Conservation (phyloP, 1,284 basidiomycete species). For the Anthracocystis walkeri region DNA sequence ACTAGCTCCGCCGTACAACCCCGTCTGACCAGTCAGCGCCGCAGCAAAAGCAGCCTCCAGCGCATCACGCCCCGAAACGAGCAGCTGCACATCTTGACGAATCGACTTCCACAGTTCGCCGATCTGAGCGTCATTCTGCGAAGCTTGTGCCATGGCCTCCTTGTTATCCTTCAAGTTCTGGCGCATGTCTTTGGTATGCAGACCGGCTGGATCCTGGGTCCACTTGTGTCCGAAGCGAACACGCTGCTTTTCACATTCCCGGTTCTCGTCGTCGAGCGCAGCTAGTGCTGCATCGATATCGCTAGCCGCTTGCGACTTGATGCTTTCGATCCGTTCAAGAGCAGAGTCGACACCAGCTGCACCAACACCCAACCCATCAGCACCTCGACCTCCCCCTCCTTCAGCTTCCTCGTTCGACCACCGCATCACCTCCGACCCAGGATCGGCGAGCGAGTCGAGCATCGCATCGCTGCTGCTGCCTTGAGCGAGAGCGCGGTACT, state of each 20-base stretch:
- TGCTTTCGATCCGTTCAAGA: constrained; percentile 45
- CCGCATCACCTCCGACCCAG: constrained; percentile 77
- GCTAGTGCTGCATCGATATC: constrained; percentile 49
- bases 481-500: constrained; percentile 82
- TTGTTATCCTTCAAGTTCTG: constrained; percentile 84
- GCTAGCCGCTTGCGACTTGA: constrained; percentile 39
- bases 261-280: constrained; percentile 67
- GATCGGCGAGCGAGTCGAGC: constrained; percentile 71
- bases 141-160: constrained; percentile 81
- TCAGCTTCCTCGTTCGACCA: constrained; percentile 81
- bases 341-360: constrained; percentile 53
- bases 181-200: constrained; percentile 77
- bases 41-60: constrained; percentile 79
- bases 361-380: constrained; percentile 73
- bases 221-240: constrained; percentile 88
- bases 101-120: constrained; percentile 80
- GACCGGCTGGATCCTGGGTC: constrained; percentile 83
- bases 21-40: constrained; percentile 66
- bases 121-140: constrained; percentile 82
- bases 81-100: constrained; percentile 77
- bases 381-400: constrained; percentile 76
- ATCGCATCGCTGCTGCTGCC: constrained; percentile 72
- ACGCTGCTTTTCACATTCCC: constrained; percentile 70
- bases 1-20: constrained; percentile 28
- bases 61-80: constrained; percentile 74